Conservation (phyloP, 2,329 filamentous ascomycete species). For the Sphaerulina vaccinii region DNA sequence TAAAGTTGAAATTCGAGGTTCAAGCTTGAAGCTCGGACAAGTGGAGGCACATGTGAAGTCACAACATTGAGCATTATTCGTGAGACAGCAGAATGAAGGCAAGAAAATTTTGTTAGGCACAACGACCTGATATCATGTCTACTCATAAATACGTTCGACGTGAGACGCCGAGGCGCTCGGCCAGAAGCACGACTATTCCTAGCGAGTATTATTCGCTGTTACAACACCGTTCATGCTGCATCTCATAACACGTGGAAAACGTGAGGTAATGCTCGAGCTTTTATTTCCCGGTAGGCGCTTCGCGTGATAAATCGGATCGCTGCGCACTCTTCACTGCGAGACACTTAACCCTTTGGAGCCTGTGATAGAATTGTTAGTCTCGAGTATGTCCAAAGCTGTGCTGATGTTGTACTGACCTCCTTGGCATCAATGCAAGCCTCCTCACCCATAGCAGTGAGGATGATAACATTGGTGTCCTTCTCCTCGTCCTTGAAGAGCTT, state of each 20-base stretch:
- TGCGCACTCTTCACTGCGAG: slow-evolving; percentile 16
- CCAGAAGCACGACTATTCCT: slow-evolving; percentile 30
- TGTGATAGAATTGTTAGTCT: neutral
- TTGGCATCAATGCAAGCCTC: slow-evolving; percentile 90
- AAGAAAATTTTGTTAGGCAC: slow-evolving; percentile 16
- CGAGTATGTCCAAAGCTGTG: neutral
- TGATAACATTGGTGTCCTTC: slow-evolving; percentile 89
- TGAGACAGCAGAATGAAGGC: neutral
- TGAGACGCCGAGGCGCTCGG: slow-evolving; percentile 22
- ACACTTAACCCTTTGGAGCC: slow-evolving; percentile 55
- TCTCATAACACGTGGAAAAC: slow-evolving; percentile 25
- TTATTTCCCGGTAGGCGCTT: slow-evolving; percentile 16
- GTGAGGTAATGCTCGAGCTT: slow-evolving; percentile 18
- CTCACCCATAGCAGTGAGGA: slow-evolving; percentile 96
- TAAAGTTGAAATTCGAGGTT: neutral
- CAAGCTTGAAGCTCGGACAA: neutral
- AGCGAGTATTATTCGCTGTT: slow-evolving; percentile 26
- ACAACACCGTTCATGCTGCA: slow-evolving; percentile 30
- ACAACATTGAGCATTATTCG: neutral
- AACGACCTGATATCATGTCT: slow-evolving; percentile 25
- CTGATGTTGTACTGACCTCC: slow-evolving; percentile 52
- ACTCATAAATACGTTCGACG: slow-evolving; percentile 27
- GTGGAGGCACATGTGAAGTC: slow-evolving; percentile 1
- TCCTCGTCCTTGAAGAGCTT: slow-evolving; percentile 77
- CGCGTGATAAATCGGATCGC: slow-evolving; percentile 17